A percentile compares a stretch with the other conserved stretches of the same genome.
These are phyloP conservation scores for Cladosporium halotolerans DNA, from an alignment of 2,329 filamentous ascomycete genomes.

Conservation along the genomic window DNA sequence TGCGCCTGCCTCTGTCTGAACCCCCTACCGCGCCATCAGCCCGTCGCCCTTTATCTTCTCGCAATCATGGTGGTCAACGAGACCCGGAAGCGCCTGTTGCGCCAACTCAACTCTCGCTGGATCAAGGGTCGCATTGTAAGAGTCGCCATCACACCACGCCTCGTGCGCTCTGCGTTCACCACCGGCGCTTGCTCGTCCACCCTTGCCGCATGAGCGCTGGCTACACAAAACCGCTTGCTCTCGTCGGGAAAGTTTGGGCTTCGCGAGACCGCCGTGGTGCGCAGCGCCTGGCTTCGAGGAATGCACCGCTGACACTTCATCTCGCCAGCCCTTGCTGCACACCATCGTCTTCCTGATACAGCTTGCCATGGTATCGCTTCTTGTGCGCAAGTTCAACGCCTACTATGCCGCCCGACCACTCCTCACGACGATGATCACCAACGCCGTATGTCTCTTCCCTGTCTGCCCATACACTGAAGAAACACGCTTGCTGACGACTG, in stretches of 20 bases:
- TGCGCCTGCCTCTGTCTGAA: background rate
- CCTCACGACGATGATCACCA: slow-evolving; percentile 98
- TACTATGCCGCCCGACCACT: slow-evolving; percentile 95
- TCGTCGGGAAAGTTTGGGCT: background rate
- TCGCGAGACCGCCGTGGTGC: background rate
- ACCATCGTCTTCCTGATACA: slow-evolving; percentile 78
- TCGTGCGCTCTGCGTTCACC: background rate
- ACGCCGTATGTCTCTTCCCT: slow-evolving; percentile 59
- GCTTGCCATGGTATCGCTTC: slow-evolving; percentile 74
- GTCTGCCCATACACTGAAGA: background rate
- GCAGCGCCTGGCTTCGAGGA: background rate
- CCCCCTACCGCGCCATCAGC: background rate
- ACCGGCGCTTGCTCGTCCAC: background rate
- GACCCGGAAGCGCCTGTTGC: slow-evolving; percentile 47
- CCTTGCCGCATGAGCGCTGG: background rate
- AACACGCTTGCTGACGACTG: slow-evolving; percentile 1
- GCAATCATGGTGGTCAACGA: slow-evolving; percentile 41
- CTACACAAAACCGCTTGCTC: slow-evolving; percentile 5
- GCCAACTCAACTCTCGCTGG: slow-evolving; percentile 64
- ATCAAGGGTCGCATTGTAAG: slow-evolving; percentile 64
- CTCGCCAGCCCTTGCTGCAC: slow-evolving; percentile 73
- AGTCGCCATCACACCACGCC: background rate
- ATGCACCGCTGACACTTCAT: background rate
- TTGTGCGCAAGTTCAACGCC: slow-evolving; percentile 82
- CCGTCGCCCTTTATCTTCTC: background rate